Evolutionary conservation across 352 stramenopile genomes (phyloP), one percentile per base, ranked within the genome.

Genomic region (Globisporangium carolinianum): DNA sequence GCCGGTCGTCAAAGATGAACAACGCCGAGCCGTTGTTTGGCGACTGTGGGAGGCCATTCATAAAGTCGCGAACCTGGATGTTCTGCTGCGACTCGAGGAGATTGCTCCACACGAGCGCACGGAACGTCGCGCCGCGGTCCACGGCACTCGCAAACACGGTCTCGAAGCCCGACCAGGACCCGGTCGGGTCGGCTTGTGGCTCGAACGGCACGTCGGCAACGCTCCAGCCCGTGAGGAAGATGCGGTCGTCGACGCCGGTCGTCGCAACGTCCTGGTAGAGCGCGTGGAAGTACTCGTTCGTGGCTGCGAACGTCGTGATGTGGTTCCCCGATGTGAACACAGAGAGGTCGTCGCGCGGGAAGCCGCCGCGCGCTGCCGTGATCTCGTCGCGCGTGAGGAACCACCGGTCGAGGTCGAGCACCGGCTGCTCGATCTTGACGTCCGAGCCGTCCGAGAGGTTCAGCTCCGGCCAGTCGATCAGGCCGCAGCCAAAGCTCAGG

Each of bases 81-180:
- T 87, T 90, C 53, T 84, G 70, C 0, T 69, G 53, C 0, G 65
- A 61, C 24, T 90, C 74, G 11, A 82, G 72, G 17, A 87, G 18
- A 47, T 89, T 93, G 42, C 67, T 72, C 81, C 76, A 91, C 7
- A 80, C 67, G 41, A 91, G 71, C 55, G 79, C 71, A 41, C 78
- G 69, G 51, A 82, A 73, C 17, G 76, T 68, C 5, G 73, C 69
- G 0, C 72, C 65, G 11, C 68, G 69, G 12, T 68, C 54, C 14
- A 78, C 61, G 0, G 75, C 54, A n/a, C 66, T 59, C 0, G 63
- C 55, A 11, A 75, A 47, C 5, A 87, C 38, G 12, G 70, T 69
- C 36, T 63, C 60, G n/a, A 87, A 67, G 18, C 71, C 68, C 0
- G 74, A 73, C 50, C 68, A 58, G 8, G 68, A 56, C 9, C 64